Percentiles rank a stretch among this genome's conserved stretches.
These are phyloP conservation scores for Teratosphaeria epicoccoides DNA, from an alignment of 2,329 filamentous ascomycete species.

Conservation along the genomic window DNA sequence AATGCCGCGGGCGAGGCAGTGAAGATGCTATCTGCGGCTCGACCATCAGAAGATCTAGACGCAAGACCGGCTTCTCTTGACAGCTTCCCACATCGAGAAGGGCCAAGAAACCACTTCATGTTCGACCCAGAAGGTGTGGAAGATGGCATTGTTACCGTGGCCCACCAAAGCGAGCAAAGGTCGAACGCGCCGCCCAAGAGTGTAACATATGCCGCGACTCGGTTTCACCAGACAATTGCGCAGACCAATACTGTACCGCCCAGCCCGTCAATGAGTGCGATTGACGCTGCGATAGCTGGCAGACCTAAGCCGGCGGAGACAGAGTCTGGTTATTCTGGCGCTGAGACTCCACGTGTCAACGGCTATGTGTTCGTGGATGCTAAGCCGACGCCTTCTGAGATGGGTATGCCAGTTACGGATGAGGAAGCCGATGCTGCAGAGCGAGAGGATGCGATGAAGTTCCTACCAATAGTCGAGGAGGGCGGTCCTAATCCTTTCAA, in stretches of 20 bases:
- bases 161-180: conserved; percentile 56
- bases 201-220: conserved; percentile 74
- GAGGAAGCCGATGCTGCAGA: conserved; percentile 25
- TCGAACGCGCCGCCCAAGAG: conserved; percentile 67
- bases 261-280: conserved; percentile 74
- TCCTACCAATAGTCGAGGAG: conserved; percentile 39
- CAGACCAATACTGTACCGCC: conserved; percentile 41
- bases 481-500: conserved; percentile 65
- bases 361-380: conserved; percentile 93
- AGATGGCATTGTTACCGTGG: conserved; percentile 46
- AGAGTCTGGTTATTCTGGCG: conserved; percentile 49
- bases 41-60: conserved; percentile 50
- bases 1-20: conserved; percentile 18
- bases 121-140: conserved; percentile 60
- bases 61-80: conserved; percentile 68
- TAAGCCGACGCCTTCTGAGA: conserved; percentile 47
- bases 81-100: conserved; percentile 50
- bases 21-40: conserved; percentile 19
- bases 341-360: conserved; percentile 80
- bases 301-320: conserved; percentile 52
- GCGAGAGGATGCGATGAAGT: conserved; percentile 27
- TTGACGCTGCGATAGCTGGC: conserved; percentile 75
- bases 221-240: conserved; percentile 40
- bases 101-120: conserved; percentile 77
- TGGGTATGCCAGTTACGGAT: conserved; percentile 38